Evolutionary conservation across 2,329 filamentous ascomycete species (phyloP).

Genomic region (Grosmannia huntii): DNA sequence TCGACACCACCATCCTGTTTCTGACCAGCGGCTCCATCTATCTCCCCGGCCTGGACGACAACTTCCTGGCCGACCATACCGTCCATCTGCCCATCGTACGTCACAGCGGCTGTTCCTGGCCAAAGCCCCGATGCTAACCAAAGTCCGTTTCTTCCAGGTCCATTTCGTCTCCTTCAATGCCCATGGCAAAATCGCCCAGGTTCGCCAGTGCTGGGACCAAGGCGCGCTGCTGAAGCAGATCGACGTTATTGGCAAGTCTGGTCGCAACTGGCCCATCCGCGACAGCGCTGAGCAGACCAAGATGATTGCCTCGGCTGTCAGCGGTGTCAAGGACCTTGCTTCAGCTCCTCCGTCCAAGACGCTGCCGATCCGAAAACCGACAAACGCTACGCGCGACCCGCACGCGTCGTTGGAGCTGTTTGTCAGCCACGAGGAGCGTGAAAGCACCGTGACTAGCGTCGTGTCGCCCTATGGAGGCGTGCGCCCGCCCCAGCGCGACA

Average conservation of each 20-base stretch:
- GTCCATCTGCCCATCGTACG: constrained; percentile 73
- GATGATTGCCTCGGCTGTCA: constrained; percentile 53
- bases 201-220: constrained; percentile 92
- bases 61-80: constrained; percentile 74
- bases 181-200: constrained; percentile 67
- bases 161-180: constrained; percentile 80
- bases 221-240: constrained; percentile 83
- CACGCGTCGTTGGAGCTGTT: constrained; percentile 67
- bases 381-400: constrained; percentile 45
- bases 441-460: constrained; percentile 25
- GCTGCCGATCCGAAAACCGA: constrained; percentile 32
- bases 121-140: neutral
- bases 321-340: constrained; percentile 35
- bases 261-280: constrained; percentile 88
- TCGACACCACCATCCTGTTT: constrained; percentile 77
- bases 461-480: constrained; percentile 49
- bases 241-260: constrained; percentile 81
- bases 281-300: constrained; percentile 75
- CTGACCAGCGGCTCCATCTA: constrained; percentile 69
- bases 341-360: constrained; percentile 18
- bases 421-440: constrained; percentile 47
- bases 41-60: constrained; percentile 82
- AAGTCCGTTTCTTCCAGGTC: constrained; percentile 35
- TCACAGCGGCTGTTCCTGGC: constrained; percentile 13
- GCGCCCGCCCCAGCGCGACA: constrained; percentile 52